Evolutionary conservation across 1,284 basidiomycete species (phyloP).

Genomic region (Leccinum subrobustum): DNA sequence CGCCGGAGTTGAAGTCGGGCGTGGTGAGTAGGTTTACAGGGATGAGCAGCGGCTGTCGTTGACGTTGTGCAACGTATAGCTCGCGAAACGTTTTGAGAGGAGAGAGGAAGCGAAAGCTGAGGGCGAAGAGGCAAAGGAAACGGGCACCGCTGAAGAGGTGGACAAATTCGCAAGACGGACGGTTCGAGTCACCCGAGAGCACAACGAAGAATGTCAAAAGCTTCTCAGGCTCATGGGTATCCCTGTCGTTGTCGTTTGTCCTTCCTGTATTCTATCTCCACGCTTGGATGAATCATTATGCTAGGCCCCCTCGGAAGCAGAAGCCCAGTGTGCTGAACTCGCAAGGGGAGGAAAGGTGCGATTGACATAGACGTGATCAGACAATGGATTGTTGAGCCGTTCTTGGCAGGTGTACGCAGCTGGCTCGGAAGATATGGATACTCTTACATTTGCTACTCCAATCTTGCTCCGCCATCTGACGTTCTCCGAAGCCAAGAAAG

Average conservation of each 20-base stretch:
- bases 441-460: slow-evolving; percentile 92
- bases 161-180: slow-evolving; percentile 90
- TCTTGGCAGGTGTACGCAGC: slow-evolving; percentile 85
- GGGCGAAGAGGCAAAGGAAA: slow-evolving; percentile 95
- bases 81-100: slow-evolving; percentile 89
- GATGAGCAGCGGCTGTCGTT: neutral
- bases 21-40: slow-evolving; percentile 63
- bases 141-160: slow-evolving; percentile 86
- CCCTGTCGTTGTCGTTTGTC: slow-evolving; percentile 86
- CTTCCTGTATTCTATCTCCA: slow-evolving; percentile 27
- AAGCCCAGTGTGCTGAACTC: slow-evolving; percentile 98
- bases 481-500: slow-evolving; percentile 98
- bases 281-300: slow-evolving; percentile 9
- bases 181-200: slow-evolving; percentile 93
- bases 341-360: slow-evolving; percentile 88
- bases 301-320: slow-evolving; percentile 96
- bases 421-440: slow-evolving; percentile 99
- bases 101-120: slow-evolving; percentile 93
- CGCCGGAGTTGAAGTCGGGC: slow-evolving; percentile 94
- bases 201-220: slow-evolving; percentile 93
- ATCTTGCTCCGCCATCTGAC: slow-evolving; percentile 95
- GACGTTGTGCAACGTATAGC: slow-evolving; percentile 43
- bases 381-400: slow-evolving; percentile 6
- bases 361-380: neutral
- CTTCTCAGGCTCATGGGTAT: slow-evolving; percentile 96